These are phyloP conservation scores for Pulveroboletus sp. DNA, from an alignment of 768 basidiomycete genomes.

Conservation along the genomic window DNA sequence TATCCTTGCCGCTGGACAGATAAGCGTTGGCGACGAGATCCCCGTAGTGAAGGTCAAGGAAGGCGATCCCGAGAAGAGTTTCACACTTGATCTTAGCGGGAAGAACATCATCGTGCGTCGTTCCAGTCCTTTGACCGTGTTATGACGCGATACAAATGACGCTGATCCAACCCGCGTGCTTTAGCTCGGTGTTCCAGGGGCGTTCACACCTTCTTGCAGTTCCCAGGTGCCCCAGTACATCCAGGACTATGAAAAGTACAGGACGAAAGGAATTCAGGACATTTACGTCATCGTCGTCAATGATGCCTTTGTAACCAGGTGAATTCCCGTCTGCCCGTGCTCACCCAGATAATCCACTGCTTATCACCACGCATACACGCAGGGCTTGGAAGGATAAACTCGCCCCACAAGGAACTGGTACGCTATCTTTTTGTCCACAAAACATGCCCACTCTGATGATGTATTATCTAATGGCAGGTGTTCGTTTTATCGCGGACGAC, in stretches of 20 bases:
- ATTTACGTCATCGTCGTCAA: conserved; percentile 75
- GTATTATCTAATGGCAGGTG: conserved; percentile 29
- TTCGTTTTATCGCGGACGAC: conserved; percentile 68
- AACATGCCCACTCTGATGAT: background rate
- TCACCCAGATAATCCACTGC: conserved; percentile 1
- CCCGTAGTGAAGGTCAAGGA: conserved; percentile 57
- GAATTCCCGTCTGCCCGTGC: background rate
- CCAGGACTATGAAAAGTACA: conserved; percentile 61
- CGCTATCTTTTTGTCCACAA: conserved; percentile 9
- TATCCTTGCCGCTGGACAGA: conserved; percentile 44
- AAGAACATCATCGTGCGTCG: conserved; percentile 57
- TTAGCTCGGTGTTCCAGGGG: conserved; percentile 71
- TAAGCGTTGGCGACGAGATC: conserved; percentile 36
- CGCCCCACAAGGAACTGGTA: conserved; percentile 53
- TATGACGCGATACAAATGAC: background rate
- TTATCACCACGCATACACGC: background rate
- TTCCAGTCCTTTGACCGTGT: background rate
- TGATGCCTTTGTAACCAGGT: conserved; percentile 68
- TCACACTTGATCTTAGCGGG: conserved; percentile 46
- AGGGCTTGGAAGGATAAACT: conserved; percentile 68
- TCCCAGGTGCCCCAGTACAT: conserved; percentile 63
- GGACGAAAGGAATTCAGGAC: conserved; percentile 67
- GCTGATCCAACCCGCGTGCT: background rate
- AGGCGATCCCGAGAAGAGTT: conserved; percentile 40
- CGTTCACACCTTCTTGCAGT: conserved; percentile 71